phyloP scores from a whole-genome alignment of 225 moss, liverwort and hornwort species.

The Physcomitrium patens region DNA sequence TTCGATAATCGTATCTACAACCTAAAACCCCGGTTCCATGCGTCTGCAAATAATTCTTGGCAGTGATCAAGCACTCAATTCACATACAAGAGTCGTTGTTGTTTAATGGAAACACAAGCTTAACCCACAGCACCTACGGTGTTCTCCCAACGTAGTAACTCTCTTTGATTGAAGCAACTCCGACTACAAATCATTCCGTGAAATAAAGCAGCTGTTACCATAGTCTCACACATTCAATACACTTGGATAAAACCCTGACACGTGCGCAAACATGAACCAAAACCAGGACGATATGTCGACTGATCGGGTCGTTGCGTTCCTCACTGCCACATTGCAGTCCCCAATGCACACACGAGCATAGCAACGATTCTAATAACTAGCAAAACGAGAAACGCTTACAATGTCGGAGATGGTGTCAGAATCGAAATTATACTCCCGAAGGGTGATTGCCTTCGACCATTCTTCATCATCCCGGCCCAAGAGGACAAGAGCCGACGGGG shows the following conservation, averaged over 20 bases:
- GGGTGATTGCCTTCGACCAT: conserved; percentile 34
- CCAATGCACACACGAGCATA: background rate
- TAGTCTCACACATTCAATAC: background rate
- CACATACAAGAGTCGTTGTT: background rate
- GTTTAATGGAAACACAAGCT: too few relatives aligned
- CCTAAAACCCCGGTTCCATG: conserved; percentile 3
- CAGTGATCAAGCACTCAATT: background rate
- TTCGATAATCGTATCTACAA: background rate
- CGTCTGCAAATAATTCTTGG: background rate
- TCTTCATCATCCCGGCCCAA: conserved; percentile 59
- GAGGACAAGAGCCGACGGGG: conserved; percentile 49
- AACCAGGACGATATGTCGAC: background rate
- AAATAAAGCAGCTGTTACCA: background rate
- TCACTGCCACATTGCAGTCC: background rate
- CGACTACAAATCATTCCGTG: background rate
- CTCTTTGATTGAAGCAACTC: background rate
- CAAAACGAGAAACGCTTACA: conserved; percentile 26
- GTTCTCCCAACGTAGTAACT: background rate
- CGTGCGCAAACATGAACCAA: background rate
- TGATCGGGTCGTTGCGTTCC: background rate
- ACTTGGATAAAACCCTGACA: conserved; percentile 7
- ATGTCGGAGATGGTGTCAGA: conserved; percentile 51
- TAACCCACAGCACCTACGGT: too few relatives aligned
- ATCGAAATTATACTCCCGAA: conserved; percentile 59
- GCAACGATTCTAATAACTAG: background rate